These are phyloP conservation scores for Plasmodium malariae DNA, from an alignment of 169 alveolate species.

Conservation along the genomic window DNA sequence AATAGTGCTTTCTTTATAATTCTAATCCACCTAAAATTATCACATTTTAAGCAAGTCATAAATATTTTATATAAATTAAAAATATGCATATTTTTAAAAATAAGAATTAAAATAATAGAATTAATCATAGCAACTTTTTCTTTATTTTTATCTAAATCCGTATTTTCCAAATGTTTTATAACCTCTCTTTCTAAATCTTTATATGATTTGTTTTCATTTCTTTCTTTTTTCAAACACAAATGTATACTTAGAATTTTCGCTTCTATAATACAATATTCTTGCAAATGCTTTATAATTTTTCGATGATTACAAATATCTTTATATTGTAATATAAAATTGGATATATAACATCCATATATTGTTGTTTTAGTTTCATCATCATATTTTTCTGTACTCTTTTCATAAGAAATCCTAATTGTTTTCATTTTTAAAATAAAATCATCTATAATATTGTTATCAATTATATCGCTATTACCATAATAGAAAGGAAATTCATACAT, in stretches of 20 bases:
- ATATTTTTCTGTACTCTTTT: slow-evolving; percentile 72
- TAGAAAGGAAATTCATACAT: slow-evolving; percentile 49
- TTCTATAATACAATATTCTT: slow-evolving; percentile 50
- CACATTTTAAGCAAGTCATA: slow-evolving; percentile 78
- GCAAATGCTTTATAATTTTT: slow-evolving; percentile 45
- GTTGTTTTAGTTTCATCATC: slow-evolving; percentile 58
- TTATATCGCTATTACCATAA: slow-evolving; percentile 47
- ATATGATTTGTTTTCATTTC: slow-evolving; percentile 22
- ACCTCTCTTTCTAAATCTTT: slow-evolving; percentile 58
- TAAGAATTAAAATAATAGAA: slow-evolving; percentile 65
- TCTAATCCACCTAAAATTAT: slow-evolving; percentile 80
- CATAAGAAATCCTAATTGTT: slow-evolving; percentile 31
- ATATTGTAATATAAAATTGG: slow-evolving; percentile 57
- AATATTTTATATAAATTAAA: slow-evolving; percentile 81
- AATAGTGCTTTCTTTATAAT: slow-evolving; percentile 77
- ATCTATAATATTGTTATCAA: slow-evolving; percentile 26
- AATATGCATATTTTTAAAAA: slow-evolving; percentile 79
- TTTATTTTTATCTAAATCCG: slow-evolving; percentile 63
- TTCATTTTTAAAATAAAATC: slow-evolving; percentile 69
- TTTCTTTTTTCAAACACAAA: slow-evolving; percentile 49
- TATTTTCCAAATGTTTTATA: slow-evolving; percentile 58
- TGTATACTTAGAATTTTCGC: slow-evolving; percentile 44
- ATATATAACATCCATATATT: slow-evolving; percentile 62
- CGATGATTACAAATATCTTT: slow-evolving; percentile 72
- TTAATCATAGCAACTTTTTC: slow-evolving; percentile 39